Conservation (phyloP, 352 stramenopile species). For the Aphanomyces euteiches region DNA sequence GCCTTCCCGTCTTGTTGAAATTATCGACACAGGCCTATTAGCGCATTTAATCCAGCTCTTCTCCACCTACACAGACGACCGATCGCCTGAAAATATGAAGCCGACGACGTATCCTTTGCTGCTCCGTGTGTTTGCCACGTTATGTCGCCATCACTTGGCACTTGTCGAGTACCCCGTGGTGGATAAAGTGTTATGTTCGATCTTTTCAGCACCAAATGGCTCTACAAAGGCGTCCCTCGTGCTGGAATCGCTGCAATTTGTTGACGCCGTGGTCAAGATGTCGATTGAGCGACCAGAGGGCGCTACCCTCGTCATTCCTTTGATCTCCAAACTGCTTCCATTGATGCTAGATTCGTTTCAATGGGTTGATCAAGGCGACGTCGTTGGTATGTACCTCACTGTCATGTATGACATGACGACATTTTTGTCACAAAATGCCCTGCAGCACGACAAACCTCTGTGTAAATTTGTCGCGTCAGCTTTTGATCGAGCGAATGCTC, state of each 20-base stretch:
- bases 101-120: slow-evolving; percentile 10
- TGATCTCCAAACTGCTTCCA: neutral
- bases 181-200: neutral
- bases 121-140: neutral
- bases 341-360: neutral
- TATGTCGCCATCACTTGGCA: neutral
- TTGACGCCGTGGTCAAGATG: neutral
- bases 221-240: neutral
- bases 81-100: slow-evolving; percentile 16
- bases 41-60: slow-evolving; percentile 40
- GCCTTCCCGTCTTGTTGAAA: slow-evolving; percentile 38
- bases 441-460: neutral
- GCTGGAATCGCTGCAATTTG: neutral
- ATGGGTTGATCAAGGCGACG: neutral
- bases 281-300: neutral
- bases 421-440: neutral
- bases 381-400: neutral
- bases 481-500: neutral
- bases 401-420: neutral
- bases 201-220: neutral
- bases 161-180: neutral
- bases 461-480: slow-evolving; percentile 5
- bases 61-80: slow-evolving; percentile 30
- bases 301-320: neutral
- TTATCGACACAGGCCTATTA: slow-evolving; percentile 47